Percentiles rank a stretch among this genome's conserved stretches.
Evolutionary conservation across 2,329 filamentous ascomycete genomes (phyloP).

Genomic region (Fusarium torulosum): DNA sequence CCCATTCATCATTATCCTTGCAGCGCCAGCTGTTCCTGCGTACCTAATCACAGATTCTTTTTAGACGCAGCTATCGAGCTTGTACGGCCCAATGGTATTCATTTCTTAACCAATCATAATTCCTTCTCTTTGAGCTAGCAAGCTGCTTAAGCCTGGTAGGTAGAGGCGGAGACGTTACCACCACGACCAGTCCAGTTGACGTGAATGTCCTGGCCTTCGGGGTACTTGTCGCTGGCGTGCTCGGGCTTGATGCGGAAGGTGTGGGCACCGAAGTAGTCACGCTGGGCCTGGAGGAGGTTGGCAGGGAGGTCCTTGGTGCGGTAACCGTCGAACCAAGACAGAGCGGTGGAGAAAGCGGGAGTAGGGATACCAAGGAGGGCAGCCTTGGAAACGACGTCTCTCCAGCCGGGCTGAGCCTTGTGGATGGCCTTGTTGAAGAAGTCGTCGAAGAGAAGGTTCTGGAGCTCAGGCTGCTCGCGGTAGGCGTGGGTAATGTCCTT

Average conservation of each 20-base stretch:
- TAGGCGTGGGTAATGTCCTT: constrained; percentile 99
- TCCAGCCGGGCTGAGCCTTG: constrained; percentile 93
- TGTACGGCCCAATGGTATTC: constrained; percentile 41
- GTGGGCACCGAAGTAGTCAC: constrained; percentile 98
- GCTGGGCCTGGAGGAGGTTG: constrained; percentile 98
- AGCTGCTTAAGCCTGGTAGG: constrained; percentile 86
- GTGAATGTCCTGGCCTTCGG: constrained; percentile 89
- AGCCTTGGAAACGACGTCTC: constrained; percentile 90
- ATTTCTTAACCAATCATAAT: constrained; percentile 28
- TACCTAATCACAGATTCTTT: constrained; percentile 44
- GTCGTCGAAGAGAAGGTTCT: constrained; percentile 98
- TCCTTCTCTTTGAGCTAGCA: constrained; percentile 21
- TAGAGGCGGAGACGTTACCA: constrained; percentile 96
- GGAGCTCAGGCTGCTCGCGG: constrained; percentile 91
- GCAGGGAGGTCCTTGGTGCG: constrained; percentile 96
- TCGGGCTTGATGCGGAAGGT: constrained; percentile 92
- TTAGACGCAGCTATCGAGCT: constrained; percentile 42
- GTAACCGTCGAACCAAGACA: constrained; percentile 99
- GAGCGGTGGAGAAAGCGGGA: constrained; percentile 94
- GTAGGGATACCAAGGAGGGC: constrained; percentile 96
- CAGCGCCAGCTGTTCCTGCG: constrained; percentile 43
- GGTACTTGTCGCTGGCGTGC: constrained; percentile 81
- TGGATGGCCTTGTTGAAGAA: constrained; percentile 99
- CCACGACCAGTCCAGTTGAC: constrained; percentile 99
- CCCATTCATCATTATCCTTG: constrained; percentile 47